A percentile compares a stretch with the other conserved stretches of the same genome.
Conservation (phyloP, 305 asterid genomes). For the Withania somnifera region DNA sequence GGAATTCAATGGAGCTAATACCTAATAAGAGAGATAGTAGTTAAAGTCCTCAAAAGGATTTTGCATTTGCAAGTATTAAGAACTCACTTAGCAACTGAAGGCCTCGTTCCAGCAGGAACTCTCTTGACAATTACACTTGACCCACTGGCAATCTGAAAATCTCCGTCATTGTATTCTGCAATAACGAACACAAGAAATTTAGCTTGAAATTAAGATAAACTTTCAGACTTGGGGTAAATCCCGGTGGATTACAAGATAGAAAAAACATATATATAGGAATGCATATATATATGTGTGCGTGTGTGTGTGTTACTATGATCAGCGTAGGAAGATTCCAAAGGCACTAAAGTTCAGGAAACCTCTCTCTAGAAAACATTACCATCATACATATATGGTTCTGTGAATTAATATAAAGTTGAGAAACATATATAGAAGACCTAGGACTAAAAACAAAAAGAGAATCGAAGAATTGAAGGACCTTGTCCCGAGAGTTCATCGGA, state of each 20-base stretch:
- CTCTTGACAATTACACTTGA: constrained; percentile 75
- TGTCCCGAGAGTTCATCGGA: constrained; percentile 17
- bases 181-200: not conserved
- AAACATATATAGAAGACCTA: not conserved
- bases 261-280: not conserved
- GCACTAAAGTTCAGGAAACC: not conserved
- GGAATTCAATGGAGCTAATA: not conserved
- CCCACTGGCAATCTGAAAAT: constrained; percentile 54
- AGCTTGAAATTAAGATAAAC: not conserved
- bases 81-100: constrained; percentile 37
- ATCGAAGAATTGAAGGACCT: constrained; percentile 10
- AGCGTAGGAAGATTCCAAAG: not conserved
- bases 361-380: not conserved
- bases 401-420: too few species aligned
- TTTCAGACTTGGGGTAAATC: not conserved
- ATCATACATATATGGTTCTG: too few species aligned
- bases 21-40: not conserved
- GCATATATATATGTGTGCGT: not conserved
- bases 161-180: constrained; percentile 53
- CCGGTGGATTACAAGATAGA: too few species aligned
- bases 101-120: constrained; percentile 52
- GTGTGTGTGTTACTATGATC: not conserved
- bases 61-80: not conserved
- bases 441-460: not conserved
- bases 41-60: not conserved